Base-by-base conservation (phyloP, 106 monocot species). In the Dactylorhiza incarnata region DNA sequence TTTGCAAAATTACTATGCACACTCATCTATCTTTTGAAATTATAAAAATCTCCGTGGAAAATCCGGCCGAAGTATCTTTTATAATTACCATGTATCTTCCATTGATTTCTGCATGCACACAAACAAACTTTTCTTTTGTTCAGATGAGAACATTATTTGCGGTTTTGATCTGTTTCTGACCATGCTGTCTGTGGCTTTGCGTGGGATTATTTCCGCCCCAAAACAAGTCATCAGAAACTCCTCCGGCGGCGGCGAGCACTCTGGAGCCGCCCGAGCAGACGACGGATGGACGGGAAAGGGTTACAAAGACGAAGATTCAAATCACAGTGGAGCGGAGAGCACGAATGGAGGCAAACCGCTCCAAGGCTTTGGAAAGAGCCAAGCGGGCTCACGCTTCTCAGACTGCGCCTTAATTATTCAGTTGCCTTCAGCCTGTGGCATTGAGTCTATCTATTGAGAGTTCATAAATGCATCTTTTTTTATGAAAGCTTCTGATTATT, bases 301-400 rank as follows among this genome's bases (percentile, higher is more conserved):
- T 5, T 47, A 19, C 7, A 44, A 43, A 20, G 8, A 68, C 45
- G 67, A 78, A 80, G 50, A 81, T 81, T 73, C 79, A 83, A 71
- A 76, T 97, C 50, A 89, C 93, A n/a, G 91, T 89, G 23, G 96
- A 93, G 80, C 96, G 93, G 63, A 93, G 48, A 74, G 89, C 85
- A 2, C 83, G 93, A 3, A 97, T 97, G 82, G 91, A 83, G 81
- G 93, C 91, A 13, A 97, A 97, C 80, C 86, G 93, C 16, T 68
- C 87, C 69, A 97, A 87, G 79, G 96, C 96, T 12, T 26, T 97
- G 25, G 89, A 91, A 78, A 90, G 81, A 75, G 88, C 88, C 45
- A 45, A 68, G 67, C 67, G 13, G 63, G 63, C 63, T 10, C 25
- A 25, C 25, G 22, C 20, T 22, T 61, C 61, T 52, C 4, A 58